phyloP scores from a whole-genome alignment of 1,284 basidiomycete species.

The Melampsora americana region DNA sequence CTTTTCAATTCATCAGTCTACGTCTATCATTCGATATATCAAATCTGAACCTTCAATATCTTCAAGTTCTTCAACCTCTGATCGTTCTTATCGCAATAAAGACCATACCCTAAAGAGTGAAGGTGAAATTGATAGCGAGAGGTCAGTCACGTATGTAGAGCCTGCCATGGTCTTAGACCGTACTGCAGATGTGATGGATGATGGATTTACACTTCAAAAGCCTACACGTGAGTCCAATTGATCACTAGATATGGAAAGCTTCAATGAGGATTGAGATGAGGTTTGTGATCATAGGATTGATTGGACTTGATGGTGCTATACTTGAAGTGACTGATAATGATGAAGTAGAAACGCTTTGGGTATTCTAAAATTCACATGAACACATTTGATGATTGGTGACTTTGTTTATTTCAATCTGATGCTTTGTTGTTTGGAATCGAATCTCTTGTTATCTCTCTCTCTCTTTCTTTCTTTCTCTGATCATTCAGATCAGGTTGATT shows the following conservation, averaged over 20 bases:
- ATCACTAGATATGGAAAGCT: background rate
- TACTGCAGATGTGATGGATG: conserved; percentile 46
- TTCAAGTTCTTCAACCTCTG: background rate
- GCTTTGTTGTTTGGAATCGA: too few species aligned
- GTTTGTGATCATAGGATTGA: conserved; percentile 46
- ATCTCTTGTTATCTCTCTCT: too few species aligned
- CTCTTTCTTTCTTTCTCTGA: too few species aligned
- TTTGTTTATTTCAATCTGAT: too few species aligned
- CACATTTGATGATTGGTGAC: too few species aligned
- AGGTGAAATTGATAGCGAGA: background rate
- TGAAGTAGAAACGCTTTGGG: conserved; percentile 50
- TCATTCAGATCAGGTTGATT: too few species aligned
- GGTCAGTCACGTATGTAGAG: conserved; percentile 22
- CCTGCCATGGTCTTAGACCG: conserved; percentile 50
- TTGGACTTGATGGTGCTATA: conserved; percentile 48
- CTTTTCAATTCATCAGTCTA: background rate
- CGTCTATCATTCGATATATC: background rate
- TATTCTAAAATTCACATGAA: too few species aligned
- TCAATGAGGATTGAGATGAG: background rate
- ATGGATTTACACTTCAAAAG: conserved; percentile 45
- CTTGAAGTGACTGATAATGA: conserved; percentile 49
- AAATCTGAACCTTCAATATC: background rate
- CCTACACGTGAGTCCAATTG: conserved; percentile 47
- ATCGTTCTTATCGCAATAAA: background rate
- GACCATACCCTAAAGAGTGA: background rate